Base-by-base conservation (phyloP, 345 rosid species). In the Combretum micranthum region DNA sequence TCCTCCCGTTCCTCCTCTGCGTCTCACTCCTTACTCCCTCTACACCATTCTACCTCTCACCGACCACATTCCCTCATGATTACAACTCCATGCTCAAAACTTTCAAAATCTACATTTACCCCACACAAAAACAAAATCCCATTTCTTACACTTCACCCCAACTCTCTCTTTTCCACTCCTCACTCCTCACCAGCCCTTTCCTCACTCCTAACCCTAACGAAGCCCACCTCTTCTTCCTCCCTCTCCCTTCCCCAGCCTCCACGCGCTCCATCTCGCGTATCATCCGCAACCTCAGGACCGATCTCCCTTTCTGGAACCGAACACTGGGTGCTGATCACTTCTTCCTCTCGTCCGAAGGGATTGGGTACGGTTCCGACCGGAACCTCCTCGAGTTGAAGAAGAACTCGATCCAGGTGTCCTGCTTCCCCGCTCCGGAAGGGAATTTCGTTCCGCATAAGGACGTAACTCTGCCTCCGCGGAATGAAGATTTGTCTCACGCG, bases 241-340 rank as follows among this genome's bases (percentile, higher is more conserved):
- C 88, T 15, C 67, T 71, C 72, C 13, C 72, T 51, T 60, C 82
- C 52, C 26, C 18, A 12, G 20, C 60, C 55, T 55, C 88, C 52
- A 17, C 65, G 17, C 84, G 82, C 37, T 50, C 77, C 20, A 16
- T 67, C 15, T 68, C 78, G n/a, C 69, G 64, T 12, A 66, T 79
- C 3, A 44, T 80, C 25, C 46, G 63, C 7, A 60, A 53, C 22
- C 63, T 77, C 53, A 75, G 76, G 9, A 42, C 53, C 42, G 62
- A 66, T 14, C 67, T 71, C 39, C 78, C 84, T n/a, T 80, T 66
- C 77, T 83, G 88, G 88, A 77, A 83, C 62, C 77, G 88, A 14
- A 77, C 85, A 5, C 85, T 83, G 21, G 88, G 88, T 12, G 77
- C 88, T 52, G 88, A 83, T 59, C 88, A 83, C 45, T 75, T 80